Conservation (phyloP, 441 rosid genomes). For the Populus hybrid region DNA sequence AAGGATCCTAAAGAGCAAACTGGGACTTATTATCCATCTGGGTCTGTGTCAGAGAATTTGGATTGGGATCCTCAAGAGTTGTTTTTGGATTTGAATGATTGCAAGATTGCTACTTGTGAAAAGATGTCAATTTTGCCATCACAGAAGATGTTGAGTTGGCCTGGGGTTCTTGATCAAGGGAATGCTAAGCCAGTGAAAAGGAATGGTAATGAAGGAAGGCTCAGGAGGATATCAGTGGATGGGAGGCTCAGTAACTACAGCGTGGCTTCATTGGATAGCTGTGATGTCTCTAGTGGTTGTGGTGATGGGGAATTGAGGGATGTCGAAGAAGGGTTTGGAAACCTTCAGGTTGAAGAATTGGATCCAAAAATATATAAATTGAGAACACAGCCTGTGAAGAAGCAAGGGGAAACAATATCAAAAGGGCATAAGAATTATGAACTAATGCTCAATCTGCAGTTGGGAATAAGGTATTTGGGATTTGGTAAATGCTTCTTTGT, state of each 20-base stretch:
- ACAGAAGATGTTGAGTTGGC: constrained; percentile 67
- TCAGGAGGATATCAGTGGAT: constrained; percentile 57
- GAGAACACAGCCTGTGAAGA: constrained; percentile 52
- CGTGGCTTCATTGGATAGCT: constrained; percentile 20
- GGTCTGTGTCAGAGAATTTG: constrained; percentile 37
- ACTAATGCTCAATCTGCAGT: constrained; percentile 94
- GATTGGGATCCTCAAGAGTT: constrained; percentile 82
- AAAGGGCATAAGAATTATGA: constrained; percentile 96
- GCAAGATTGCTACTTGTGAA: constrained; percentile 54
- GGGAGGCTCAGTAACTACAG: constrained; percentile 52
- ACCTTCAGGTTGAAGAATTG: constrained; percentile 42
- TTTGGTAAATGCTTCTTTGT: constrained; percentile 13
- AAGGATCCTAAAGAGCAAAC: constrained; percentile 67
- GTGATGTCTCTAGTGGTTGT: constrained; percentile 20
- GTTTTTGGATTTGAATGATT: constrained; percentile 49
- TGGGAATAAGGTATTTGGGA: constrained; percentile 76
- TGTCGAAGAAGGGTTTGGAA: constrained; percentile 42
- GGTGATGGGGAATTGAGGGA: constrained; percentile 32
- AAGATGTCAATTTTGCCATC: constrained; percentile 66
- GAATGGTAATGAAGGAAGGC: constrained; percentile 28
- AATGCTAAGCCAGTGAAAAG: constrained; percentile 1
- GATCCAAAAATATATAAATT: constrained; percentile 28
- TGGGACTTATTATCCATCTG: constrained; percentile 81
- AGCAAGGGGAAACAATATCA: constrained; percentile 74
- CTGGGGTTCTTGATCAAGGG: constrained; percentile 32